Evolutionary conservation across 352 stramenopile genomes (phyloP).

Genomic region (Saprolegnia diclina): DNA sequence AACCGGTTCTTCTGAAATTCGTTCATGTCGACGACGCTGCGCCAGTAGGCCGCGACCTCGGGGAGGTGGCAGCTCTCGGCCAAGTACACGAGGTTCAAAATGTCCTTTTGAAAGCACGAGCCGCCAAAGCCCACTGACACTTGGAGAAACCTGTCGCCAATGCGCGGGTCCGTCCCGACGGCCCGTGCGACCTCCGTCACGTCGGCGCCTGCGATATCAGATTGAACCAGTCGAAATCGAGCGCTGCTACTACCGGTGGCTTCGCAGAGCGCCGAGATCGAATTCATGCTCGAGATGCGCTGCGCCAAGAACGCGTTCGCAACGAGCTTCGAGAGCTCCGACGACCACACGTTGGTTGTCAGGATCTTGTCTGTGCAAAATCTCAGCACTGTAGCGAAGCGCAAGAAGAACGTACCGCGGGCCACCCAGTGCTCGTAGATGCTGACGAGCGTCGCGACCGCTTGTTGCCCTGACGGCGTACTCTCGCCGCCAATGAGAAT

Average conservation of each 20-base stretch:
- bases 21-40: slow-evolving; percentile 99
- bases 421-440: slow-evolving; percentile 99
- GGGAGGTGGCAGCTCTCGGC: slow-evolving; percentile 96
- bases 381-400: no score
- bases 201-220: slow-evolving; percentile 91
- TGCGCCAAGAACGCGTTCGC: slow-evolving; percentile 99
- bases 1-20: slow-evolving; percentile 99
- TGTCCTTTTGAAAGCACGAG: slow-evolving; percentile 99
- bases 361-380: slow-evolving; percentile 94
- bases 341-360: slow-evolving; percentile 99
- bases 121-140: slow-evolving; percentile 98
- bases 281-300: slow-evolving; percentile 99
- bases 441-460: slow-evolving; percentile 89
- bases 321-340: slow-evolving; percentile 99
- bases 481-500: slow-evolving; percentile 98
- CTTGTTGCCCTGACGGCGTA: slow-evolving; percentile 78
- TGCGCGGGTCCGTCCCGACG: slow-evolving; percentile 96
- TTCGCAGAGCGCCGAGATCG: slow-evolving; percentile 99
- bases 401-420: slow-evolving; percentile 34
- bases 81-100: slow-evolving; percentile 99
- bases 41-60: slow-evolving; percentile 99
- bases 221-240: no score
- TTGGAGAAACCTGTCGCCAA: slow-evolving; percentile 97
- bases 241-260: slow-evolving; percentile 58
- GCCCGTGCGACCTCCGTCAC: slow-evolving; percentile 96